phyloP scores from a whole-genome alignment of 495 filamentous ascomycete genomes.

The Hapsidospora chrysogenum region DNA sequence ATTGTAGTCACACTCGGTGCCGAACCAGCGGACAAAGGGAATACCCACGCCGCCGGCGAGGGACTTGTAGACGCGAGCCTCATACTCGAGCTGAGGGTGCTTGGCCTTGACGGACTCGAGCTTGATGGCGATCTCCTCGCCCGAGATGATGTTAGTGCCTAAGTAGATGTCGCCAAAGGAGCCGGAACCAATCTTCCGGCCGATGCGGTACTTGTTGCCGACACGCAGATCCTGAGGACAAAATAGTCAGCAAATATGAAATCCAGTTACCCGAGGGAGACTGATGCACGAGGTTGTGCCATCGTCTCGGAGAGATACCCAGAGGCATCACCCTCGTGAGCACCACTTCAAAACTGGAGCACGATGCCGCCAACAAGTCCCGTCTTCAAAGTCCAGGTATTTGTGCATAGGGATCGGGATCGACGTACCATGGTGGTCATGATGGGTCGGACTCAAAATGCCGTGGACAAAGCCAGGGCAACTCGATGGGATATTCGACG shows the following conservation, averaged over 20 bases:
- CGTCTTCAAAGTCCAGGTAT: too few relatives aligned
- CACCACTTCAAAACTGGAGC: too few relatives aligned
- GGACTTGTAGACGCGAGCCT: slow-evolving; percentile 98
- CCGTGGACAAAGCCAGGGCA: too few relatives aligned
- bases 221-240: slow-evolving; percentile 77
- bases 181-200: slow-evolving; percentile 96
- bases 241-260: background rate
- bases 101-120: slow-evolving; percentile 99
- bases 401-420: too few relatives aligned
- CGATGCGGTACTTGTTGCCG: slow-evolving; percentile 99
- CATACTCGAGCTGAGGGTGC: slow-evolving; percentile 98
- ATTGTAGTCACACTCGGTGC: slow-evolving; percentile 99
- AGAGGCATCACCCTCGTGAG: too few relatives aligned
- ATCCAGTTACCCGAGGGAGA: too few relatives aligned
- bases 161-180: slow-evolving; percentile 99
- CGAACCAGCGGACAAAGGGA: slow-evolving; percentile 99
- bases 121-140: slow-evolving; percentile 99
- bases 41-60: slow-evolving; percentile 97
- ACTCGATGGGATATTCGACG: too few relatives aligned
- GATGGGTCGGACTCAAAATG: too few relatives aligned
- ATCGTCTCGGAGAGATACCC: too few relatives aligned
- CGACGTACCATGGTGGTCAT: background rate
- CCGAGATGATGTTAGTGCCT: slow-evolving; percentile 99
- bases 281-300: too few relatives aligned
- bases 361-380: too few relatives aligned